Evolutionary conservation across 345 rosid genomes (phyloP).

Genomic region (Microcos paniculata): DNA sequence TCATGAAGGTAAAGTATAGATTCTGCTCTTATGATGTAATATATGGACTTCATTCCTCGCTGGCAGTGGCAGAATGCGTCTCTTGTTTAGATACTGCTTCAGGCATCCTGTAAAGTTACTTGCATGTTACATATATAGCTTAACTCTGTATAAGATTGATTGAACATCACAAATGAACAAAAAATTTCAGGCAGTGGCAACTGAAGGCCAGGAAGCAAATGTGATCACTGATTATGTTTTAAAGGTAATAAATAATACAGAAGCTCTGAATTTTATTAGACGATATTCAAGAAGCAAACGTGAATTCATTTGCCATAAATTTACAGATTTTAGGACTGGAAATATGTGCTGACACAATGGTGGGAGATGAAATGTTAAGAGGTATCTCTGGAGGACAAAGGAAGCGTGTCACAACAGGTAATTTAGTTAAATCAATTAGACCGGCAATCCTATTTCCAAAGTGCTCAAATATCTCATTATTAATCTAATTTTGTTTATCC

Average conservation of each 20-base stretch:
- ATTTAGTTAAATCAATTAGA: too few relatives aligned
- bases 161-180: too few relatives aligned
- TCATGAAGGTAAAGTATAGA: conserved; percentile 80
- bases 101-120: too few relatives aligned
- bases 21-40: too few relatives aligned
- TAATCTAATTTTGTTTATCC: too few relatives aligned
- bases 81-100: too few relatives aligned
- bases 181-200: conserved; percentile 49
- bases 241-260: conserved; percentile 31
- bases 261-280: background rate
- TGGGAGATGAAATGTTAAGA: conserved; percentile 71
- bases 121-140: too few relatives aligned
- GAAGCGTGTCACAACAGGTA: conserved; percentile 85
- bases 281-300: background rate
- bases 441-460: conserved; percentile 32
- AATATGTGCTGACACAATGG: conserved; percentile 63
- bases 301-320: conserved; percentile 7
- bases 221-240: conserved; percentile 51
- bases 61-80: too few relatives aligned
- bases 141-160: too few relatives aligned
- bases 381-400: conserved; percentile 87
- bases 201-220: conserved; percentile 43
- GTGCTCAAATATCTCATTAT: conserved; percentile 6
- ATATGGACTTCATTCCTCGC: too few relatives aligned
- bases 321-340: conserved; percentile 72